phyloP scores from a whole-genome alignment of 306 rosid species.

The Acacia melanoxylon region DNA sequence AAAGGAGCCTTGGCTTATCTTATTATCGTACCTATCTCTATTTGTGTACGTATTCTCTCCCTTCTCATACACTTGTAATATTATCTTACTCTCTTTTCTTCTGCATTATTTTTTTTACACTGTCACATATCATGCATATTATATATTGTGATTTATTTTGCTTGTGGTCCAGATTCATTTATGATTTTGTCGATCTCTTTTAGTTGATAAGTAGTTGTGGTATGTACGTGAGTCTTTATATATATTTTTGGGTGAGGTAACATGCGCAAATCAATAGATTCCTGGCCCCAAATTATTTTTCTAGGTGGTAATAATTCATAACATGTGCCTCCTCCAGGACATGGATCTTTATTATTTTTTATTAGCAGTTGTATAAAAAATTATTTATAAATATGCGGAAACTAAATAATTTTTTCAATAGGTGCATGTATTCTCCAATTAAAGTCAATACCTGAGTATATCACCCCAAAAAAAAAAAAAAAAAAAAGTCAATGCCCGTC shows the following conservation, averaged over 20 bases:
- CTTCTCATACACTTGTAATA: background rate
- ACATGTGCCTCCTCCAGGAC: background rate
- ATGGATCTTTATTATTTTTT: no score
- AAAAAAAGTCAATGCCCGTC: no score
- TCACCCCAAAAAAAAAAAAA: no score
- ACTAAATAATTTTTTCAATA: no score
- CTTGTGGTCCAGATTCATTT: background rate
- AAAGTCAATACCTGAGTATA: no score
- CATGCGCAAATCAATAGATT: no score
- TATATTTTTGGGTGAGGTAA: background rate
- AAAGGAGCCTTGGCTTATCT: constrained; percentile 35
- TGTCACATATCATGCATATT: no score
- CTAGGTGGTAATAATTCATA: background rate
- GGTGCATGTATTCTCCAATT: no score
- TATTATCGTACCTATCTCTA: background rate
- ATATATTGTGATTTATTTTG: background rate
- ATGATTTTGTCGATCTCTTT: background rate
- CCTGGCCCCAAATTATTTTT: no score
- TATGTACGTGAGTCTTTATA: no score
- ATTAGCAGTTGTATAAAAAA: background rate
- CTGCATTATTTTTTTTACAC: background rate
- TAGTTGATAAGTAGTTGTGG: no score
- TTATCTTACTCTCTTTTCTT: no score
- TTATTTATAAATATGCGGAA: background rate
- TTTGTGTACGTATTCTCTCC: background rate